Conservation (phyloP, 345 rosid genomes). For the Chamaenerion angustifolium region DNA sequence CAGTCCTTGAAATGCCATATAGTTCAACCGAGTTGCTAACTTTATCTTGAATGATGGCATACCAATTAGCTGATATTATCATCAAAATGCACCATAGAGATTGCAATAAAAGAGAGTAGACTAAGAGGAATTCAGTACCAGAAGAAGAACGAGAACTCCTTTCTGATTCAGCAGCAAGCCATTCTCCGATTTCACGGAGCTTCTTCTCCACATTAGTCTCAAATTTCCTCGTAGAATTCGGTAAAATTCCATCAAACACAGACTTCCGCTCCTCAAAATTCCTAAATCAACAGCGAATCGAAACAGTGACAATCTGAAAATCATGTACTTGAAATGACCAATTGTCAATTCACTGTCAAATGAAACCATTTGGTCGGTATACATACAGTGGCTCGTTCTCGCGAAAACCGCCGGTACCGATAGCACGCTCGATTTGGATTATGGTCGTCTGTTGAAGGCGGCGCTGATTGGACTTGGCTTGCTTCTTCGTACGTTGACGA, state of each 20-base stretch:
- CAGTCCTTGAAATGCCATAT: too few species aligned
- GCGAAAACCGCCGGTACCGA: slow-evolving; percentile 72
- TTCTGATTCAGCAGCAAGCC: slow-evolving; percentile 33
- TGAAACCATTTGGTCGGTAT: not conserved
- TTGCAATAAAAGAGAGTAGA: not conserved
- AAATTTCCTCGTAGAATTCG: slow-evolving; percentile 22
- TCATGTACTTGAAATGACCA: not conserved
- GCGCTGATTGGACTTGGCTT: slow-evolving; percentile 4
- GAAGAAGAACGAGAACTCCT: slow-evolving; percentile 35
- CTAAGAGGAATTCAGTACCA: slow-evolving; percentile 18
- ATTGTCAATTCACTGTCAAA: not conserved
- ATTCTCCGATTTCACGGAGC: slow-evolving; percentile 63
- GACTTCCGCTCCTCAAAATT: slow-evolving; percentile 31
- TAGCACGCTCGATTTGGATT: slow-evolving; percentile 55
- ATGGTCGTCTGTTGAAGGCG: slow-evolving; percentile 22
- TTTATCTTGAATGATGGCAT: not conserved
- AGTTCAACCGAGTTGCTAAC: too few species aligned
- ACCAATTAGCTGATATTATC: not conserved
- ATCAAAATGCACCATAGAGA: not conserved
- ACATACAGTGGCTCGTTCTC: slow-evolving; percentile 40
- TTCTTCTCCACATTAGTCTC: slow-evolving; percentile 52
- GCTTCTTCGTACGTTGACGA: slow-evolving; percentile 1
- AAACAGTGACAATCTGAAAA: too few species aligned
- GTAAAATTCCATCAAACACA: slow-evolving; percentile 30
- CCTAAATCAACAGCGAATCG: slow-evolving; percentile 12